Evolutionary conservation across 352 stramenopile species (phyloP).

Genomic region (Globisporangium uncinulatum): DNA sequence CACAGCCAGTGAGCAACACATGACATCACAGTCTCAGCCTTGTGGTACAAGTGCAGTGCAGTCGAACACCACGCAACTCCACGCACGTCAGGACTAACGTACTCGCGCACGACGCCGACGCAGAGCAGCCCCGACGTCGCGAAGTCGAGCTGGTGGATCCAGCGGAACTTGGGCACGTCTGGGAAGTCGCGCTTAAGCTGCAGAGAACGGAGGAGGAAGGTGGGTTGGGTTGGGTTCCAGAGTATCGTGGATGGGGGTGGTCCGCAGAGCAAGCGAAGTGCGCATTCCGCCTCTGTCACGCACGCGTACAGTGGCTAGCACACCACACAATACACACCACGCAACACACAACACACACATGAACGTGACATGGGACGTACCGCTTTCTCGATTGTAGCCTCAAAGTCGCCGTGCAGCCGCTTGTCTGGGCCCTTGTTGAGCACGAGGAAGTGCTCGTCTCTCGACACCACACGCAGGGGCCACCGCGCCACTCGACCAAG

Average conservation of each 20-base stretch:
- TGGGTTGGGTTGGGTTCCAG: neutral
- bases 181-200: constrained; percentile 68
- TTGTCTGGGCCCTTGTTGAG: constrained; percentile 81
- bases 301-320: too few relatives aligned
- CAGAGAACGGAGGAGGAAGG: too few relatives aligned
- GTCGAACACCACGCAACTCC: too few relatives aligned
- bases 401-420: constrained; percentile 82
- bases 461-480: constrained; percentile 52
- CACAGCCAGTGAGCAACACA: too few relatives aligned
- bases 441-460: constrained; percentile 53
- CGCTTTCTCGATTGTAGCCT: constrained; percentile 87
- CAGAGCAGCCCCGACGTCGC: constrained; percentile 84
- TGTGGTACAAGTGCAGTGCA: too few relatives aligned
- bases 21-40: too few relatives aligned
- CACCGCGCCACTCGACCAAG: constrained; percentile 32
- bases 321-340: too few relatives aligned
- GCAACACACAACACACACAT: neutral
- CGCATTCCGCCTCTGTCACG: too few relatives aligned
- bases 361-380: constrained; percentile 19
- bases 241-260: constrained; percentile 27
- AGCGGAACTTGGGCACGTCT: constrained; percentile 77
- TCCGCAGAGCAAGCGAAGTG: too few relatives aligned
- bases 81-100: too few relatives aligned
- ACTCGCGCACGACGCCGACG: constrained; percentile 69
- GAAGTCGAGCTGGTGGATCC: constrained; percentile 90